Conservation (phyloP, 2,329 filamentous ascomycete species). For the Sporothrix variecibatus region DNA sequence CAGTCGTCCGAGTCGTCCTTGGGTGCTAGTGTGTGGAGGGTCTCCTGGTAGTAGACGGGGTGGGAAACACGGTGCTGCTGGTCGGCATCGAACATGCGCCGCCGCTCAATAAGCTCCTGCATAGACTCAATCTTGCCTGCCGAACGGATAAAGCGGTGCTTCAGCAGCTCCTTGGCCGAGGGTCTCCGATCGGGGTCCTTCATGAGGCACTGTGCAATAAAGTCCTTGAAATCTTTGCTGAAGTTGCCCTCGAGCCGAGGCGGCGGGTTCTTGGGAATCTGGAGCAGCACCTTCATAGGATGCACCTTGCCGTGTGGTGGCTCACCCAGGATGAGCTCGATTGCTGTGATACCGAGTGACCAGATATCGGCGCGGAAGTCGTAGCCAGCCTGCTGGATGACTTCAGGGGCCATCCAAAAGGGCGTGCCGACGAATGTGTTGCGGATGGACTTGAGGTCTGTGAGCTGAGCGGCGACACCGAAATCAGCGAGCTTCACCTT, state of each 20-base stretch:
- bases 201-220: constrained; percentile 83
- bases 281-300: constrained; percentile 90
- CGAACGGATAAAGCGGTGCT: constrained; percentile 82
- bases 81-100: constrained; percentile 78
- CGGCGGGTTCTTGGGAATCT: constrained; percentile 85
- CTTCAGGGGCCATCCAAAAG: constrained; percentile 96
- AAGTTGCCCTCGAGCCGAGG: constrained; percentile 84
- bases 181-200: constrained; percentile 87
- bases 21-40: constrained; percentile 69
- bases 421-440: constrained; percentile 98
- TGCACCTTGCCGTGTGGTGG: constrained; percentile 84
- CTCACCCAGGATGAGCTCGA: constrained; percentile 85
- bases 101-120: constrained; percentile 82
- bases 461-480: constrained; percentile 92
- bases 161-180: constrained; percentile 81
- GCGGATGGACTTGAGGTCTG: constrained; percentile 95
- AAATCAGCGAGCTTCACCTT: constrained; percentile 97
- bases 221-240: constrained; percentile 91
- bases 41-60: constrained; percentile 90
- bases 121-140: constrained; percentile 87
- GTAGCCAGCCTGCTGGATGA: constrained; percentile 80
- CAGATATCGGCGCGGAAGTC: constrained; percentile 94
- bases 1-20: constrained; percentile 78
- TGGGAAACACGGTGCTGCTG: constrained; percentile 68
- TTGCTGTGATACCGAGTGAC: constrained; percentile 88